Percentiles rank a stretch among this genome's conserved stretches.
Conservation (phyloP, 2,329 filamentous ascomycete species). For the Aspergillus sojae region DNA sequence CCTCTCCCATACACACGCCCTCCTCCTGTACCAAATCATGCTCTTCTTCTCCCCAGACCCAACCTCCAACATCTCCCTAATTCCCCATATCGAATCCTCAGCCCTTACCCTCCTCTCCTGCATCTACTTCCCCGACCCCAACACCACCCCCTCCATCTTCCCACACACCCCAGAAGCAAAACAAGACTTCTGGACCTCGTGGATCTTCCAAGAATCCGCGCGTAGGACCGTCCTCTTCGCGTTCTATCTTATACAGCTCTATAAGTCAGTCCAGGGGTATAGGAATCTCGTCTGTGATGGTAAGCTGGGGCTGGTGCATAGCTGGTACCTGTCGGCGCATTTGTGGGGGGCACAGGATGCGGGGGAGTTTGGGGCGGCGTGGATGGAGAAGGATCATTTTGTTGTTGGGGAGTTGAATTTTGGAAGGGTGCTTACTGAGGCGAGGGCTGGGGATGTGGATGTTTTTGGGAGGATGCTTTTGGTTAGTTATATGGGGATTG, state of each 20-base stretch:
- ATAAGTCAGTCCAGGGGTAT: constrained; percentile 25
- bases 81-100: constrained; percentile 29
- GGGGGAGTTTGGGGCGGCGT: constrained; percentile 33
- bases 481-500: constrained; percentile 29
- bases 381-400: constrained; percentile 30
- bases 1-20: constrained; percentile 51
- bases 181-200: constrained; percentile 53
- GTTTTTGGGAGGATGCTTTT: constrained; percentile 32
- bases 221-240: constrained; percentile 55
- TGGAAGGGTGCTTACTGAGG: constrained; percentile 18
- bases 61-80: constrained; percentile 45
- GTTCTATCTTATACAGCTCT: constrained; percentile 47
- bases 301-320: constrained; percentile 28
- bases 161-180: constrained; percentile 44
- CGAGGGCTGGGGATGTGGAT: constrained; percentile 31
- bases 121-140: constrained; percentile 23
- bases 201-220: constrained; percentile 57
- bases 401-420: constrained; percentile 31
- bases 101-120: constrained; percentile 22
- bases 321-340: constrained; percentile 33
- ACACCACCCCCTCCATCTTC: constrained; percentile 6
- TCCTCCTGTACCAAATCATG: constrained; percentile 55
- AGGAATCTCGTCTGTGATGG: constrained; percentile 26
- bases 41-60: constrained; percentile 55
- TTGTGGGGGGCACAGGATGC: constrained; percentile 31